A percentile compares a stretch with the other conserved stretches of the same genome.
These are phyloP conservation scores for Chloris gayana DNA, from an alignment of 176 grass and related monocot species.

Conservation along the genomic window DNA sequence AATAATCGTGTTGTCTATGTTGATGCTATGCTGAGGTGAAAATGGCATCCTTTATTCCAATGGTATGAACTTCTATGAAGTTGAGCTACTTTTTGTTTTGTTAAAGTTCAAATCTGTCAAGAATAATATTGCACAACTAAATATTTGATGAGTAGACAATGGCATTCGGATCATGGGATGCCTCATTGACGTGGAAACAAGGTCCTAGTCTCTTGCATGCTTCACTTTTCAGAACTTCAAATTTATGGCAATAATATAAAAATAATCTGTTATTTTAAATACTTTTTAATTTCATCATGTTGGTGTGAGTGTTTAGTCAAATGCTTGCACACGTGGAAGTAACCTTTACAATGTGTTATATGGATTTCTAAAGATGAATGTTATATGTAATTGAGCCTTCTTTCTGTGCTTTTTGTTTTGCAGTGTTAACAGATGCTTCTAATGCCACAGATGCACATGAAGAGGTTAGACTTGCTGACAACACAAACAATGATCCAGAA, in stretches of 20 bases:
- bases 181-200: not conserved
- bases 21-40: not conserved
- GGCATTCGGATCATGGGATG: not conserved
- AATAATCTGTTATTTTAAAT: not conserved
- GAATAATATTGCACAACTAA: not conserved
- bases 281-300: not conserved
- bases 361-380: slow-evolving; percentile 1
- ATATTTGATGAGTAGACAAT: not conserved
- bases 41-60: not conserved
- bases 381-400: not conserved
- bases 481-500: slow-evolving; percentile 39
- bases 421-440: slow-evolving; percentile 38
- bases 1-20: not conserved
- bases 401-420: slow-evolving; percentile 1
- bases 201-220: not conserved
- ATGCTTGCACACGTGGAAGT: not conserved
- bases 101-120: not conserved
- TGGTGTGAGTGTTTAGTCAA: not conserved
- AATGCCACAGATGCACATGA: slow-evolving; percentile 24
- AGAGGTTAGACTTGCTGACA: slow-evolving; percentile 34
- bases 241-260: not conserved
- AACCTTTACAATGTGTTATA: not conserved
- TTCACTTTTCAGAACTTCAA: not conserved
- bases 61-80: not conserved
- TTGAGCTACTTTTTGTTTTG: slow-evolving; percentile 14